Conservation (phyloP, 2,329 filamentous ascomycete genomes). For the Daldinia eschscholtzii region DNA sequence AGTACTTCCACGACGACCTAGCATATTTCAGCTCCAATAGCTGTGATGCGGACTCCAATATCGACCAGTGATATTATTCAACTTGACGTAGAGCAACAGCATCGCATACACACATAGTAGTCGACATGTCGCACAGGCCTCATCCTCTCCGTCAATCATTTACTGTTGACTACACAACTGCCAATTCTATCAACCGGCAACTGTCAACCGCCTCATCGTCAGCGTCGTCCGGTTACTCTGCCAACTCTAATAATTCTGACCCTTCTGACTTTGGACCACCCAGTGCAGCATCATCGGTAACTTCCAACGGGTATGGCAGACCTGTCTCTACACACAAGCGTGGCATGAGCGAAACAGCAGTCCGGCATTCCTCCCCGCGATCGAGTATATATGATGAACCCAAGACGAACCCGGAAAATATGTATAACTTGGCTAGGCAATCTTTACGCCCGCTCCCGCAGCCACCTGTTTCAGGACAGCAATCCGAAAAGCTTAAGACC, state of each 20-base stretch:
- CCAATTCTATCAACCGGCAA: conserved; percentile 68
- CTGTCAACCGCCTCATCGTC: conserved; percentile 78
- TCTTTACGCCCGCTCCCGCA: conserved; percentile 82
- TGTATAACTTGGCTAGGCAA: conserved; percentile 79
- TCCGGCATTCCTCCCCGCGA: conserved; percentile 63
- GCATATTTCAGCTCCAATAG: conserved; percentile 47
- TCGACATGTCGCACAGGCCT: conserved; percentile 68
- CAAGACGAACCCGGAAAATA: conserved; percentile 67
- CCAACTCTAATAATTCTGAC: conserved; percentile 60
- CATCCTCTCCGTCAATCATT: conserved; percentile 69
- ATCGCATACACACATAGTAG: conserved; percentile 41
- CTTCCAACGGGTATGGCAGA: conserved; percentile 70
- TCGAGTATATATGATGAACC: conserved; percentile 60
- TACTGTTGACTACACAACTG: conserved; percentile 57
- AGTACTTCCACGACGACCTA: conserved; percentile 21
- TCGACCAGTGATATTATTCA: conserved; percentile 43
- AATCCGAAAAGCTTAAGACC: conserved; percentile 48
- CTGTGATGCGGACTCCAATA: conserved; percentile 52
- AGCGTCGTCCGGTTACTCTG: conserved; percentile 77
- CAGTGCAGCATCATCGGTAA: conserved; percentile 79
- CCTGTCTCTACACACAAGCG: conserved; percentile 71
- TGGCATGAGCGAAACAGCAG: conserved; percentile 78
- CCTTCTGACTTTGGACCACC: conserved; percentile 69
- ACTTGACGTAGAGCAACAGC: conserved; percentile 46
- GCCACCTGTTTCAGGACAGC: conserved; percentile 63